A percentile compares a stretch with the other conserved stretches of the same genome.
These are phyloP conservation scores for Floccularia luteovirens DNA, from an alignment of 768 basidiomycete species.

Conservation along the genomic window DNA sequence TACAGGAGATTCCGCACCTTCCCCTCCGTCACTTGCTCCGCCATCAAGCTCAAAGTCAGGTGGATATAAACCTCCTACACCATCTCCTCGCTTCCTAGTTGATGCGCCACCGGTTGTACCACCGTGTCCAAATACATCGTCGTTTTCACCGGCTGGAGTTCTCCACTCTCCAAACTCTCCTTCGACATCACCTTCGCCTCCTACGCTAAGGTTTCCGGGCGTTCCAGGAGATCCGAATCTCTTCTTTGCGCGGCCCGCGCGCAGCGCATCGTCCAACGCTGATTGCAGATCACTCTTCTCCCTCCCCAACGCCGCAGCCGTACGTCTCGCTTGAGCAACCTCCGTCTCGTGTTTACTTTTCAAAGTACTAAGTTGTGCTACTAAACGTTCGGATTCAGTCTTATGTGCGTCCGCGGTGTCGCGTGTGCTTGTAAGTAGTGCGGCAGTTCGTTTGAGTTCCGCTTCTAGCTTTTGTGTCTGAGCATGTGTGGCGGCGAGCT, in stretches of 20 bases:
- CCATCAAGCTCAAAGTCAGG: constrained; percentile 33
- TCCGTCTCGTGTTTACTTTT: constrained; percentile 93
- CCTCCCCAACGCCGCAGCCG: constrained; percentile 78
- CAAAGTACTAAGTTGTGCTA: constrained; percentile 56
- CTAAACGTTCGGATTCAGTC: constrained; percentile 73
- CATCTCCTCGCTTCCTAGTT: constrained; percentile 51
- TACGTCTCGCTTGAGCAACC: constrained; percentile 83
- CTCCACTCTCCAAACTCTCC: too few relatives aligned
- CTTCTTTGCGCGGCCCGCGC: constrained; percentile 53
- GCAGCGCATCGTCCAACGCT: constrained; percentile 68
- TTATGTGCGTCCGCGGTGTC: constrained; percentile 81
- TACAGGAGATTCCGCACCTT: constrained; percentile 52
- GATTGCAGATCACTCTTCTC: constrained; percentile 92
- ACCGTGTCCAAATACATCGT: constrained; percentile 74
- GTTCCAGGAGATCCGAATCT: constrained; percentile 71
- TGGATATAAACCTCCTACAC: constrained; percentile 29
- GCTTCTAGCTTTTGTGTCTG: constrained; percentile 64
- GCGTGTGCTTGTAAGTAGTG: constrained; percentile 61
- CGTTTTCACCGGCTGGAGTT: constrained; percentile 53
- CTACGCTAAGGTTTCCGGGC: too few relatives aligned
- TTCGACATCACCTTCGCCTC: constrained; percentile 30
- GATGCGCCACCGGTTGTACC: constrained; percentile 53
- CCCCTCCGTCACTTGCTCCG: constrained; percentile 32
- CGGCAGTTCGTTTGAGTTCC: constrained; percentile 78
- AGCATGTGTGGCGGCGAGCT: constrained; percentile 59